Base-by-base conservation (phyloP, 345 rosid genomes). In the Eutrema japonicum region DNA sequence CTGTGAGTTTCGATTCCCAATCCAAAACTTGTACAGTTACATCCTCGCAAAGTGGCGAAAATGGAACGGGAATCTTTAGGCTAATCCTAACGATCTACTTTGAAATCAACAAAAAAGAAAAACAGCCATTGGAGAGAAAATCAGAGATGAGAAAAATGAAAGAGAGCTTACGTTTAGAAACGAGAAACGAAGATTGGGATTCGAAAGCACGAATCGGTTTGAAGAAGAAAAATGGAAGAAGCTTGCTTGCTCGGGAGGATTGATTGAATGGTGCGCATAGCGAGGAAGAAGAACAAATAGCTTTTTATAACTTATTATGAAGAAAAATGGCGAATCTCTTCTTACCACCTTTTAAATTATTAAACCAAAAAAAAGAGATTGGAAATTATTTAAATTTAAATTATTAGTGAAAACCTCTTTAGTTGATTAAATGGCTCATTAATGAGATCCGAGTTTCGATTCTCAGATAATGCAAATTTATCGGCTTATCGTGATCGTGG, bases 91-190 rank as follows among this genome's bases (percentile, higher is more conserved):
- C 37, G 10, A 52, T 53, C 32, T 54, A 22, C 26, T 22, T 22
- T 1, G 37, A 45, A 69, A 58, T 58, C 38, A 30, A 45, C 9
- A 46, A 8, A 40, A 38, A 52, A 27, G 3, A 22, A 10, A 49
- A 67, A 50, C 48, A 4, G 42, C 32, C n/a, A 33, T 18, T 9
- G 32, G 27, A 43, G 37, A 22, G 26, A 22, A 22, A 22, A 22
- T 22, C 26, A 22, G 26, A 22, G 26, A 22, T 22, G 26, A 65
- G 45, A 18, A 7, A 12, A 12, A 48, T 0, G 26, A 46, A 16
- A 59, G 67, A 30, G 36, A 49, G n/a, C 75, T 71, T 50, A 71
- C 75, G 61, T 50, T 10, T 11, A 38, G 59, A 29, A 27, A 10
- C 35, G 68, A 16, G 26, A 29, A 32, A 27, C 13, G 36, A 29